Evolutionary conservation across 768 basidiomycete genomes (phyloP), one percentile per base, ranked within the genome.

Genomic region (Kwoniella dejecticola): DNA sequence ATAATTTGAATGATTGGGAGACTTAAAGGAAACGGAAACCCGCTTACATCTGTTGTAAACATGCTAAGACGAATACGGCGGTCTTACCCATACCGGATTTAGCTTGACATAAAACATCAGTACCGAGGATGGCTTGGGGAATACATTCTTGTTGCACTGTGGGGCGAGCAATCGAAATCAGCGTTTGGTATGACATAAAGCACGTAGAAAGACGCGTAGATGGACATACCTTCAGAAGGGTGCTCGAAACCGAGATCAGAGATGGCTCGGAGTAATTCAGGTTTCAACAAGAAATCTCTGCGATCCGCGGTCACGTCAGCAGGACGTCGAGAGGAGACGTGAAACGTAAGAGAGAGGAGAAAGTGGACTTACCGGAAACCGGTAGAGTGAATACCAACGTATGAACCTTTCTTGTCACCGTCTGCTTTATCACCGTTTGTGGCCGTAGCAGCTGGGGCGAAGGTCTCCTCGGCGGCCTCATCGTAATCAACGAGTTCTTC

Each of bases 211-310:
- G 23, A 21, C 30, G 46, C 33, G 30, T 70, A n/a, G n/a, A n/a
- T n/a, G n/a, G n/a, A n/a, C n/a, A n/a, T n/a, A 96, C 96, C 96
- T 85, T 99, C 96, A 52, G 95, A 98, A 56, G 96, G 96, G 82
- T 99, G 96, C 81, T 99, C 96, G 76, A 99, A 99, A 79, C 96
- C 96, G n/a, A 99, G 83, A 76, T 99, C 96, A 80, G 91, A 93
- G 79, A 99, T 99, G 50, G 96, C 94, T 61, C 96, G 89, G 72
- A 98, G 85, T 63, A 99, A 80, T 79, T 98, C 96, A 38, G 96
- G 91, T 82, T 98, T 99, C 80, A 98, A 83, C 79, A 99, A 83
- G 83, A 99, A 99, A 79, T 99, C 96, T 79, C 93, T 96, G 73
- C 21, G 15, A 36, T 6, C 15, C 15, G 40, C 27, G 17, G 46